Percentiles rank a stretch among this genome's conserved stretches.
Conservation (phyloP, 352 stramenopile species). For the Chrysophaeum taylorii region DNA sequence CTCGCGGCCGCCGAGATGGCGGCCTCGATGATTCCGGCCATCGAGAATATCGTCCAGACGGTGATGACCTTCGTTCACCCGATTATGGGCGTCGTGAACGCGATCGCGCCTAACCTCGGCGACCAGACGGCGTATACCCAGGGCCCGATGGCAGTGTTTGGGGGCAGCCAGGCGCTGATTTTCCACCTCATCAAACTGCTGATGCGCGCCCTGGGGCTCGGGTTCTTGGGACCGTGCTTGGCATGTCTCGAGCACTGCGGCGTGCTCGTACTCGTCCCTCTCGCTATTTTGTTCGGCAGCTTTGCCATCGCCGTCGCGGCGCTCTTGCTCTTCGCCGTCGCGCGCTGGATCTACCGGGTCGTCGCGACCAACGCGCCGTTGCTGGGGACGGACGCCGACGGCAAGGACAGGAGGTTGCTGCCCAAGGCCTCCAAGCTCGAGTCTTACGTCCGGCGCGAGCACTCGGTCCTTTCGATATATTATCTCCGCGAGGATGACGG, state of each 20-base stretch:
- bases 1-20: not conserved
- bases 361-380: not conserved
- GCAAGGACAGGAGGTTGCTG: no score
- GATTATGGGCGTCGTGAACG: not conserved
- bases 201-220: no score
- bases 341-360: not conserved
- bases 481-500: not conserved
- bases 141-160: no score
- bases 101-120: not conserved
- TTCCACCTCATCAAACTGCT: no score
- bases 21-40: not conserved
- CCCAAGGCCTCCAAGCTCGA: not conserved
- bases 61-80: not conserved
- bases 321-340: no score
- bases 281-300: no score
- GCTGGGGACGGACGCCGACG: not conserved
- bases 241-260: no score
- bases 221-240: no score
- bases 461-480: not conserved
- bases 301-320: no score
- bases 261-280: no score
- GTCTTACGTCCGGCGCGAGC: no score
- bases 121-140: not conserved
- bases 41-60: not conserved
- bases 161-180: no score